Base-by-base conservation (phyloP, 2,329 filamentous ascomycete species). In the Penicillium rolfsii region DNA sequence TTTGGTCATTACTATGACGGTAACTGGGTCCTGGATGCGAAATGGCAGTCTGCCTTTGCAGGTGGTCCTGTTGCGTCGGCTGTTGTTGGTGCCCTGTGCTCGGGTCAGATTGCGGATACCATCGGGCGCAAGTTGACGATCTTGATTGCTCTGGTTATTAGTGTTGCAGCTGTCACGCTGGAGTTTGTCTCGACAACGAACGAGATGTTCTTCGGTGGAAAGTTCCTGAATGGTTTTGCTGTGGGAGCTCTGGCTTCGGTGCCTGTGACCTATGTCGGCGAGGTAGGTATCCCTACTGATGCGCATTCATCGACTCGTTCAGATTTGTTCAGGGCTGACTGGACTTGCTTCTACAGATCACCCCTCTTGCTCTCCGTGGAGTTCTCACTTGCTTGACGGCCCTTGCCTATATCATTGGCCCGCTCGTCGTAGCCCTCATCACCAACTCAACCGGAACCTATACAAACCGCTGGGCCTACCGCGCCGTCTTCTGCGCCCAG, bases 11-110 rank as follows among this genome's bases (percentile, higher is more conserved):
- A 65, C 6, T 78, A 71, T 48, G 70, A 74, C 1, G 75, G 71
- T 0, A 68, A 68, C 57, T 81, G 77, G 68, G 77, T 80, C 6
- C 66, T 82, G 8, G 67, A 75, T 14, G 74, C 78, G 3, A 73
- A 76, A 16, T 82, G 80, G 80, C 79, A 82, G 63, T 74, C 72
- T 22, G 79, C 80, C 5, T 81, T 81, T 61, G 73, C 74, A 41
- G 79, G 77, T 11, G 80, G 71, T 0, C 79, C 79, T 2, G 73
- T 80, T 19, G 79, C 79, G 41, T 74, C 73, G 63, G 75, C 66
- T 56, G 72, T 71, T 19, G 54, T 64, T 19, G 61, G 61, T 2
- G 61, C 61, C 2, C 46, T 64, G 12, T 64, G 61, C 26, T 64
- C 61, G n/a, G 61, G 61, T 40, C 61, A 64, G 43, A 61, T 64